A percentile compares a stretch with the other conserved stretches of the same genome.
Conservation (phyloP, 495 filamentous ascomycete genomes). For the Rhypophila decipiens region DNA sequence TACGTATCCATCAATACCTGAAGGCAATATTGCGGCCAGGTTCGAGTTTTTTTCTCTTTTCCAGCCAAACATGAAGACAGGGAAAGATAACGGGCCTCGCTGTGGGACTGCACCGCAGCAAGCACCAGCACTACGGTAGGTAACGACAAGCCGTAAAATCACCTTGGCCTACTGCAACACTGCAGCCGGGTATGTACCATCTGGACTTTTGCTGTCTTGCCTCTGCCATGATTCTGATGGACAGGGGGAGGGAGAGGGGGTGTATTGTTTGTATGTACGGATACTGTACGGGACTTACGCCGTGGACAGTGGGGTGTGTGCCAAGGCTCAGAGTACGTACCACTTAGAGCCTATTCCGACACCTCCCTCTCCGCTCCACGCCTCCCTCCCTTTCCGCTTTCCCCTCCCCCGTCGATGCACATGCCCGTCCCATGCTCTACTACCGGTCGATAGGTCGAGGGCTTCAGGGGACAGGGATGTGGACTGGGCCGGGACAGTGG, state of each 20-base stretch:
- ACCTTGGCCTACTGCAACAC: neutral
- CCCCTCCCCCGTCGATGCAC: neutral
- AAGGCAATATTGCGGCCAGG: neutral
- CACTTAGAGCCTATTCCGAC: no score
- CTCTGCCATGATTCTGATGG: no score
- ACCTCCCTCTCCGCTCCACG: no score
- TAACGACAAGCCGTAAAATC: no score
- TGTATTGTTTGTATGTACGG: no score
- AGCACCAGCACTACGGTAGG: neutral
- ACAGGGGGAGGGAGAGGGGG: no score
- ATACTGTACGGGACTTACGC: no score
- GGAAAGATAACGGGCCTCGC: no score
- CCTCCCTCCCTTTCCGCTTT: no score
- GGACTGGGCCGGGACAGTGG: slow-evolving; percentile 10
- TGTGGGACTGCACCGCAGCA: neutral
- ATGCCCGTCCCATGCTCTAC: neutral
- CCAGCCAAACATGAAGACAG: neutral
- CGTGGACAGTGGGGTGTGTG: no score
- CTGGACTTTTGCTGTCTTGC: neutral
- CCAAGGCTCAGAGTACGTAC: no score
- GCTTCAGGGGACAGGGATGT: neutral
- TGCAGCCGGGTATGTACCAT: neutral
- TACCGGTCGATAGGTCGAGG: neutral
- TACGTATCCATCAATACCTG: neutral
- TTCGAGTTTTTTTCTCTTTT: neutral